Percentiles rank a stretch among this genome's conserved stretches.
These are phyloP conservation scores for Crucihimalaya himalaica DNA, from an alignment of 345 rosid genomes.

Conservation along the genomic window DNA sequence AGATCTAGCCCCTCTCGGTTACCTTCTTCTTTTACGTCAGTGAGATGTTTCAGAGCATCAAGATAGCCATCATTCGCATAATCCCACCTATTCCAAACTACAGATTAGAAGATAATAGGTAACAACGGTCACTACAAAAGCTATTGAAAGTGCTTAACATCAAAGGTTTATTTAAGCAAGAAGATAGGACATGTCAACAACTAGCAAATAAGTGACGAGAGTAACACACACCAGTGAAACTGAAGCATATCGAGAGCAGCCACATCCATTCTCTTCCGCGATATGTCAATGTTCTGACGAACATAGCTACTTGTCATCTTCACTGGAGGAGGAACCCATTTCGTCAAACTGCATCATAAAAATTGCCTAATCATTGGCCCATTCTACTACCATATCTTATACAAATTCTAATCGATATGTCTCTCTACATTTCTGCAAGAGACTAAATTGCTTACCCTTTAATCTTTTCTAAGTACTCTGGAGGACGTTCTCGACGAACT, in stretches of 20 bases:
- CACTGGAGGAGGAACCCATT: conserved; percentile 97
- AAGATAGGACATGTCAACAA: background rate
- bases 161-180: background rate
- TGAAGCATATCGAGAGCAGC: conserved; percentile 96
- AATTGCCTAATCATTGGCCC: background rate
- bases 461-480: conserved; percentile 65
- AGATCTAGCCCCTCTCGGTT: background rate
- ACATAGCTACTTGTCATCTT: conserved; percentile 88
- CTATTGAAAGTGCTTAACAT: background rate
- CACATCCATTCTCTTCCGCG: conserved; percentile 92
- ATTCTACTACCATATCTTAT: background rate
- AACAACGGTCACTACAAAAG: background rate
- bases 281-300: conserved; percentile 66
- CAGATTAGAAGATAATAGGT: background rate
- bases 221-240: conserved; percentile 71
- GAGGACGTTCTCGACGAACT: conserved; percentile 77
- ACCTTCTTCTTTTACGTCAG: conserved; percentile 94
- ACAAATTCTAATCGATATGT: background rate
- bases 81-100: conserved; percentile 71
- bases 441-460: conserved; percentile 63
- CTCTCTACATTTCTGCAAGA: background rate
- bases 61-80: conserved; percentile 86
- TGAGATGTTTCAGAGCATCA: conserved; percentile 83
- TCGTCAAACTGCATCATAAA: conserved; percentile 69
- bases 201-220: background rate